Evolutionary conservation across 108 stramenopile genomes (phyloP).

Genomic region (Cyclotella distinguenda): DNA sequence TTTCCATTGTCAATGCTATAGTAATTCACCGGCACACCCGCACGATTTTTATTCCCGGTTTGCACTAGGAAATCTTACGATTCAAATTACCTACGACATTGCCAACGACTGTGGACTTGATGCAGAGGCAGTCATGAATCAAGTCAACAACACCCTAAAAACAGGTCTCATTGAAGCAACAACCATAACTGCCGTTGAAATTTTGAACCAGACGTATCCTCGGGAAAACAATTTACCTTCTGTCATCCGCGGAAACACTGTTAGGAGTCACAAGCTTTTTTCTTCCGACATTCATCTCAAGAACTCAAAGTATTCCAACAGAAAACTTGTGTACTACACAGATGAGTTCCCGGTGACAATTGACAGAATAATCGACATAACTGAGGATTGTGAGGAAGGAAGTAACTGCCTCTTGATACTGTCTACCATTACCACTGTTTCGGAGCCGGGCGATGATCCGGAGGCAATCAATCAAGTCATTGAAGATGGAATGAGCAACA

Average conservation of each 20-base stretch:
- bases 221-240: constrained; percentile 2
- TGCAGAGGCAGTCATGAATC: constrained; percentile 53
- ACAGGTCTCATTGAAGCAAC: constrained; percentile 55
- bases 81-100: constrained; percentile 28
- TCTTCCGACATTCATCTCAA: not conserved
- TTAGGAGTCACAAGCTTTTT: not conserved
- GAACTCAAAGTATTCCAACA: not conserved
- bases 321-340: constrained; percentile 52
- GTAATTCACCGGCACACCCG: not conserved
- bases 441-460: constrained; percentile 57
- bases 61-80: not conserved
- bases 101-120: constrained; percentile 39
- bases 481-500: constrained; percentile 36
- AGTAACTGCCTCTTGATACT: constrained; percentile 39
- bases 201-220: constrained; percentile 57
- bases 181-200: constrained; percentile 33
- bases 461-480: constrained; percentile 32
- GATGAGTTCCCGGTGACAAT: constrained; percentile 48
- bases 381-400: constrained; percentile 14
- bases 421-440: constrained; percentile 42
- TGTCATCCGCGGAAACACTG: not conserved
- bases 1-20: too few relatives aligned
- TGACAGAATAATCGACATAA: constrained; percentile 41
- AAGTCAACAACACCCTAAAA: constrained; percentile 52
- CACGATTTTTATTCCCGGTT: not conserved